Base-by-base conservation (phyloP, 495 filamentous ascomycete species). In the Haplographium delicatum region DNA sequence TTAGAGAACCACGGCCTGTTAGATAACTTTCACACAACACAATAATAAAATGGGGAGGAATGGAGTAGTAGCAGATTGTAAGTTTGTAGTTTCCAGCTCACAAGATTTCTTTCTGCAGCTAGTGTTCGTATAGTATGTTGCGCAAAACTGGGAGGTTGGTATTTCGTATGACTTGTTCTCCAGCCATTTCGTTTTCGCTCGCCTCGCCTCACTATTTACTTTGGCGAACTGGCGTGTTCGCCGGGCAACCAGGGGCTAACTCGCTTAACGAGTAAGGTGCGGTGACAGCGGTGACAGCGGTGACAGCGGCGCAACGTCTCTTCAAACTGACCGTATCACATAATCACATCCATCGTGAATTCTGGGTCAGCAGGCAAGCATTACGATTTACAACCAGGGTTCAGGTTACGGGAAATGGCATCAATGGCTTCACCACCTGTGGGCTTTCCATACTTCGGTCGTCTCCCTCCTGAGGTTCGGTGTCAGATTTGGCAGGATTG, bases 81-180 rank as follows among this genome's bases (percentile, higher is more conserved):
- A n/a, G 49, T 34, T 43, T 48, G 11, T 38, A 44, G 48, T 43
- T 57, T 48, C 53, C 38, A 55, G 53, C 41, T 50, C 46, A 50
- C 34, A 40, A 44, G 53, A 38, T 20, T 35, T 7, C 20, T 31
- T 43, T 31, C 45, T 27, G 31, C 49, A 52, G 53, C 47, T 51
- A 51, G 35, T 48, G 31, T 48, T 25, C 19, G 38, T 38, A 40
- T 43, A 38, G 44, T 48, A 18, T 10, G 31, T 25, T 40, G 51
- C 38, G 19, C 25, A 35, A 43, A 44, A 44, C 34, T 48, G 18
- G 26, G 38, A 26, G 44, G 44, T 23, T 44, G 26, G 40, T 34
- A 44, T 19, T n/a, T n/a, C n/a, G n/a, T n/a, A n/a, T 20, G 46
- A 24, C 24, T 37, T 34, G 31, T 37, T 34, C 30, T 30, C 47